Evolutionary conservation across 2,329 filamentous ascomycete genomes (phyloP), one percentile per base, ranked within the genome.

Genomic region (Sclerotinia minor): DNA sequence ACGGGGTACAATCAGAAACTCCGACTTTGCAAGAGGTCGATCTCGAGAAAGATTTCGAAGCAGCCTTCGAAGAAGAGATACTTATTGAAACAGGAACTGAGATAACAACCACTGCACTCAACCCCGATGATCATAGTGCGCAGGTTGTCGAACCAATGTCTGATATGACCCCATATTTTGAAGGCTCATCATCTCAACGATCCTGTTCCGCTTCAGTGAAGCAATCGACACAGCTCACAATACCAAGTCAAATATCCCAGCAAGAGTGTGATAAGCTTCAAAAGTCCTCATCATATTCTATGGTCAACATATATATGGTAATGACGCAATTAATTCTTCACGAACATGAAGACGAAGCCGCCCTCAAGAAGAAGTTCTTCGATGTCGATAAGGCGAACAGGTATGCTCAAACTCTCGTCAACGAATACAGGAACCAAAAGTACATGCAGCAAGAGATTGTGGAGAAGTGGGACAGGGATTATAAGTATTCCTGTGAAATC

Each of bases 271-370:
- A 9, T 7, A 26, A 67, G 7, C 6, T 59, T 2, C 50, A 35
- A 5, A 5, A 24, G 2, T 24, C 44, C 0, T 19, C 9, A 52
- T 52, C 55, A 26, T 55, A 67, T 52, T 21, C 58, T 6, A 29
- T 67, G 41, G 52, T 69, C n/a, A 67, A 66, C 11, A 35, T 69
- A n/a, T 69, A 64, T 26, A 35, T 26, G 45, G 67, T 69, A 0
- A 67, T 67, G 54, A 64, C 35, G 7, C 55, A 61, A 24, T 2
- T 53, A 19, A 54, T 24, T 3, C 11, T 67, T n/a, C 15, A 65
- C 5, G 26, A 24, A 17, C 17, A 13, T 24, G 65, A 69, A 35
- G 47, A 63, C 8, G 52, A 41, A 11, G 44, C 26, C 9, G 9
- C 45, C 29, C 32, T 61, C 5, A 38, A 63, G 19, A 61, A 63